Percentiles rank a stretch among this genome's conserved stretches.
phyloP scores from a whole-genome alignment of 345 rosid species.

The Dimocarpus longan region DNA sequence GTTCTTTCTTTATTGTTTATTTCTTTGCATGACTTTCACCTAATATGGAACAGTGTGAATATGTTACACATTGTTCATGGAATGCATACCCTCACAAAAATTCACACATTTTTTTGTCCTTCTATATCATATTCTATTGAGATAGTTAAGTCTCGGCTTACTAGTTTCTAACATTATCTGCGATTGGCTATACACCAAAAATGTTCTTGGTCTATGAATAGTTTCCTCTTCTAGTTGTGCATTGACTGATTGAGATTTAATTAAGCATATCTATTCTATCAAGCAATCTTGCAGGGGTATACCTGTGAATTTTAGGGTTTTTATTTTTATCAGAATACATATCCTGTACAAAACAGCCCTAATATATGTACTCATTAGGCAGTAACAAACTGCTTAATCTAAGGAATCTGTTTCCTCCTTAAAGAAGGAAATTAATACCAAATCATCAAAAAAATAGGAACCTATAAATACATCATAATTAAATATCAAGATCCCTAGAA shows the following conservation, averaged over 20 bases:
- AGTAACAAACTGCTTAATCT: too few species aligned
- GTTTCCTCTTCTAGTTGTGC: background rate
- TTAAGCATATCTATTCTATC: background rate
- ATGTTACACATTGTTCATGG: background rate
- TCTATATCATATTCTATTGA: background rate
- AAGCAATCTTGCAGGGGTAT: background rate
- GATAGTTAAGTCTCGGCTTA: background rate
- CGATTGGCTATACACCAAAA: background rate
- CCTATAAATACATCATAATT: too few species aligned
- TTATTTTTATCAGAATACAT: too few species aligned
- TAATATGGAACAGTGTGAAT: background rate
- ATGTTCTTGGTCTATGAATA: background rate
- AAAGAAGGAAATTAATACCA: too few species aligned
- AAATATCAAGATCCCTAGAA: too few species aligned
- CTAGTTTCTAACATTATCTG: background rate
- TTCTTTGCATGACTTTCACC: too few species aligned
- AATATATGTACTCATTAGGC: too few species aligned
- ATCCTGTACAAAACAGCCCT: too few species aligned
- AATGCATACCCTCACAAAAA: background rate
- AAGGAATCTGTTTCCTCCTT: too few species aligned
- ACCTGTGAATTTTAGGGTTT: too few species aligned
- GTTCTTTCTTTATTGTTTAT: slow-evolving; percentile 4
- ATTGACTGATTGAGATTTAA: background rate
- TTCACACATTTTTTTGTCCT: background rate
- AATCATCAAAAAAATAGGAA: too few species aligned